Percentiles rank a stretch among this genome's conserved stretches.
Conservation (phyloP, 495 filamentous ascomycete genomes). For the Penicillium samsonianum region DNA sequence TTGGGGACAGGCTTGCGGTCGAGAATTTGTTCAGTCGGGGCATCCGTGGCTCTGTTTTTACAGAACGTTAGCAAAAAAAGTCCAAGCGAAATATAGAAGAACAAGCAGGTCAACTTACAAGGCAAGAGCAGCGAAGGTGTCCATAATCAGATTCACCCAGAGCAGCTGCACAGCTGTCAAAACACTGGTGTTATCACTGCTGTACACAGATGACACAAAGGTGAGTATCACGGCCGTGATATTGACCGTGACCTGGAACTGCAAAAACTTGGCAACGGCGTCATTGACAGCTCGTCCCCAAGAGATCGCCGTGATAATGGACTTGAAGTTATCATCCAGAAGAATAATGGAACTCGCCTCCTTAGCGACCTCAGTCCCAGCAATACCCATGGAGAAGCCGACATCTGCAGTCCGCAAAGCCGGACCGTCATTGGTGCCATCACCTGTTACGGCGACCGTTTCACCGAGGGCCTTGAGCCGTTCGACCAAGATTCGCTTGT, state of each 20-base stretch:
- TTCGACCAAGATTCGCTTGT: constrained; percentile 79
- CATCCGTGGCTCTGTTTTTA: constrained; percentile 66
- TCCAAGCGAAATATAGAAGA: not conserved
- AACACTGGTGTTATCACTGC: constrained; percentile 63
- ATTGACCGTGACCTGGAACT: constrained; percentile 92
- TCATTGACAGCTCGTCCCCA: constrained; percentile 93
- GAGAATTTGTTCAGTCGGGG: constrained; percentile 74
- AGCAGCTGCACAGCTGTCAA: constrained; percentile 84
- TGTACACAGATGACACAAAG: constrained; percentile 80
- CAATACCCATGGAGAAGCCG: constrained; percentile 91
- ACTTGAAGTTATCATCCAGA: constrained; percentile 88
- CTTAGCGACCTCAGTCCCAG: constrained; percentile 91
- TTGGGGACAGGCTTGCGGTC: constrained; percentile 84
- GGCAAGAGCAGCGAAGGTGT: constrained; percentile 84
- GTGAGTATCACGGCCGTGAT: constrained; percentile 83
- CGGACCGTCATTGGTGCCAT: constrained; percentile 89
- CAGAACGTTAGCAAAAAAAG: constrained; percentile 12
- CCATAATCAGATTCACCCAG: constrained; percentile 95
- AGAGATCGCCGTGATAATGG: constrained; percentile 84
- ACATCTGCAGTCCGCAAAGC: constrained; percentile 84
- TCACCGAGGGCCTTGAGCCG: constrained; percentile 73
- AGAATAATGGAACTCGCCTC: constrained; percentile 90
- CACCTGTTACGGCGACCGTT: constrained; percentile 85
- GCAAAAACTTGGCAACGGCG: constrained; percentile 85
- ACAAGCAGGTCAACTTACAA: constrained; percentile 39